Base-by-base conservation (phyloP, 2,329 filamentous ascomycete species). In the Metarhizium anisopliae region DNA sequence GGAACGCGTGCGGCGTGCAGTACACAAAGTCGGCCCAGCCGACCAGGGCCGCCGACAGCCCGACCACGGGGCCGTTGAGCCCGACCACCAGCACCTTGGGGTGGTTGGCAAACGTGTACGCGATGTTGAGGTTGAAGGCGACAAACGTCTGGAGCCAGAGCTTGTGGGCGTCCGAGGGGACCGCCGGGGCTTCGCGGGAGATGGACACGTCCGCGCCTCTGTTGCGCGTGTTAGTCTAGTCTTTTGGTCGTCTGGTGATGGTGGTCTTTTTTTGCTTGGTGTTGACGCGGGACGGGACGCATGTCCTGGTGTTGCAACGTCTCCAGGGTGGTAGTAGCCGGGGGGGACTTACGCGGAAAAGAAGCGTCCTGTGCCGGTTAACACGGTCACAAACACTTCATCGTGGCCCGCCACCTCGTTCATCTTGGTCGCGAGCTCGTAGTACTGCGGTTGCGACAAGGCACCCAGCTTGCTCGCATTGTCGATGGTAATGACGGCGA, bases 21-120 rank as follows among this genome's bases (percentile, higher is more conserved):
- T 97, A 97, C 69, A 97, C 82, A 76, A 97, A 97, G 76, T 97
- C 94, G 29, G 89, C 89, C 70, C 90, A 88, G 32, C 85, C 86
- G 56, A 90, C 77, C 0, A 97, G 74, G 0, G 93, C 92, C 1
- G 93, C 94, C 2, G 87, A 89, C 36, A 97, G 85, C 6, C 94
- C 94, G 54, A 99, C 80, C 11, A 85, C 91, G 6, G 94, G 94
- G 3, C 93, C 94, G 74, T 97, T 97, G 61, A 97, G 85, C 0
- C 90, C 94, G 0, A 86, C 86, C 58, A 97, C 82, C 29, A 97
- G 87, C 72, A 97, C 88, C 75, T 97, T 96, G 64, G 91, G 89
- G 74, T 97, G 94, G 14, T 85, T 86, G 77, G 94, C 92, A 76
- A 97, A 96, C 63, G 90, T 86, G 64, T 90, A 86, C 2, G 92